A percentile compares a stretch with the other conserved stretches of the same genome.
Evolutionary conservation across 345 rosid genomes (phyloP).

Genomic region (Cardamine occulta): DNA sequence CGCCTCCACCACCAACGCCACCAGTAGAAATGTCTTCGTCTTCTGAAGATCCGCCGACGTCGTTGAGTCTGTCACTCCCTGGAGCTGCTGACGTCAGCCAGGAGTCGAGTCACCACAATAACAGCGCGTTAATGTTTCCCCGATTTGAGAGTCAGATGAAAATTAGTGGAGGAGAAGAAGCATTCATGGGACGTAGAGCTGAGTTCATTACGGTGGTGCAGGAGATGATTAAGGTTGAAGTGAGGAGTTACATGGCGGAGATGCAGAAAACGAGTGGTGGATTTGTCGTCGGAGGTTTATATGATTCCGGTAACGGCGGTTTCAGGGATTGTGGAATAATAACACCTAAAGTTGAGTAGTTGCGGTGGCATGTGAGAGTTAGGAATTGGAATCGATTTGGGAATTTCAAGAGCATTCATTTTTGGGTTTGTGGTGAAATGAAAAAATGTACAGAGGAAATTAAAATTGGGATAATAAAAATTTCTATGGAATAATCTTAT

Average conservation of each 20-base stretch:
- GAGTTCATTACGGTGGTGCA: conserved; percentile 84
- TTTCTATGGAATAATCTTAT: conserved; percentile 26
- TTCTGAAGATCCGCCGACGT: conserved; percentile 58
- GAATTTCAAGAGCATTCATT: conserved; percentile 32
- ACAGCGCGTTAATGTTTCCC: conserved; percentile 34
- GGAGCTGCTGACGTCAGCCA: conserved; percentile 58
- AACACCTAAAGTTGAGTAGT: conserved; percentile 36
- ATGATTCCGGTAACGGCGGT: conserved; percentile 20
- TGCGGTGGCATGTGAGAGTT: conserved; percentile 12
- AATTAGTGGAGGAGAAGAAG: conserved; percentile 31
- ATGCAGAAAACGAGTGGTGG: conserved; percentile 45
- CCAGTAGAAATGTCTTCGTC: conserved; percentile 52
- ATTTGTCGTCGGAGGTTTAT: conserved; percentile 34
- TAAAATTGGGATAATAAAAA: conserved; percentile 3
- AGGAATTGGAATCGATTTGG: conserved; percentile 19
- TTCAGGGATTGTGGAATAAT: conserved; percentile 45
- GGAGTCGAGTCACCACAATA: conserved; percentile 33
- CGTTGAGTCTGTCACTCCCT: conserved; percentile 66
- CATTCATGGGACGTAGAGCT: conserved; percentile 43
- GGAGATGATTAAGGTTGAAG: conserved; percentile 83
- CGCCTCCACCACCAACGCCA: conserved; percentile 23
- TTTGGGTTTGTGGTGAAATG: conserved; percentile 27
- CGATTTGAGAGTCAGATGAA: conserved; percentile 35
- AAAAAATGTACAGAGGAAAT: conserved; percentile 31
- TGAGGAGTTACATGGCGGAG: conserved; percentile 72